Evolutionary conservation across 805 yeast genomes (phyloP).

Genomic region (Wickerhamomyces bisporus): DNA sequence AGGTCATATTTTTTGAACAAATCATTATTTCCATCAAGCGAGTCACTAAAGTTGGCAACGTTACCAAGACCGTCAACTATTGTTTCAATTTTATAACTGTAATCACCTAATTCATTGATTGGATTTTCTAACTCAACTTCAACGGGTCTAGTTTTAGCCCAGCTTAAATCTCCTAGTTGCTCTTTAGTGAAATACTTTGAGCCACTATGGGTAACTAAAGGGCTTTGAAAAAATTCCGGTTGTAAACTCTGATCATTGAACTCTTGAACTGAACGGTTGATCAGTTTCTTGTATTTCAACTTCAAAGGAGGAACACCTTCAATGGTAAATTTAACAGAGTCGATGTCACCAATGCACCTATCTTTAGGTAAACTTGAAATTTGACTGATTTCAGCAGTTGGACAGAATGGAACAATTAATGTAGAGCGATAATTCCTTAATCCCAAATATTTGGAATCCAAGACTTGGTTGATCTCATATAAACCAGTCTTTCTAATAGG

Average conservation of each 20-base stretch:
- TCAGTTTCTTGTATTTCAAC: slow-evolving; percentile 46
- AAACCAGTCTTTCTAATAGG: slow-evolving; percentile 69
- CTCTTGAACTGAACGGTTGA: slow-evolving; percentile 30
- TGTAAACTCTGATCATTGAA: slow-evolving; percentile 40
- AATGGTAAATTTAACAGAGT: slow-evolving; percentile 47
- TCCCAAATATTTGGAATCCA: slow-evolving; percentile 58
- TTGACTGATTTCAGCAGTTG: slow-evolving; percentile 51
- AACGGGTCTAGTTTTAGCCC: slow-evolving; percentile 39
- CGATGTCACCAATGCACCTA: slow-evolving; percentile 60
- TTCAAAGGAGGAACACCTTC: slow-evolving; percentile 78
- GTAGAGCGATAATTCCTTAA: slow-evolving; percentile 58
- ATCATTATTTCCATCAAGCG: slow-evolving; percentile 23
- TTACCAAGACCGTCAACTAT: slow-evolving; percentile 69
- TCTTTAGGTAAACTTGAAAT: slow-evolving; percentile 31
- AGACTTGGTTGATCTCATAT: slow-evolving; percentile 64
- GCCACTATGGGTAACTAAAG: slow-evolving; percentile 33
- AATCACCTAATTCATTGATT: slow-evolving; percentile 42
- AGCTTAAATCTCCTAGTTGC: slow-evolving; percentile 35
- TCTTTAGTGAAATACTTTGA: slow-evolving; percentile 23
- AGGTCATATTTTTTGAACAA: slow-evolving; percentile 30
- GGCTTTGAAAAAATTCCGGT: slow-evolving; percentile 49
- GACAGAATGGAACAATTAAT: slow-evolving; percentile 70
- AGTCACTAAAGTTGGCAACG: slow-evolving; percentile 34
- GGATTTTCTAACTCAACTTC: slow-evolving; percentile 39
- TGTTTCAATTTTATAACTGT: slow-evolving; percentile 51